Percentiles rank a stretch among this genome's conserved stretches.
phyloP scores from a whole-genome alignment of 768 basidiomycete species.

The Dioszegia crocea region DNA sequence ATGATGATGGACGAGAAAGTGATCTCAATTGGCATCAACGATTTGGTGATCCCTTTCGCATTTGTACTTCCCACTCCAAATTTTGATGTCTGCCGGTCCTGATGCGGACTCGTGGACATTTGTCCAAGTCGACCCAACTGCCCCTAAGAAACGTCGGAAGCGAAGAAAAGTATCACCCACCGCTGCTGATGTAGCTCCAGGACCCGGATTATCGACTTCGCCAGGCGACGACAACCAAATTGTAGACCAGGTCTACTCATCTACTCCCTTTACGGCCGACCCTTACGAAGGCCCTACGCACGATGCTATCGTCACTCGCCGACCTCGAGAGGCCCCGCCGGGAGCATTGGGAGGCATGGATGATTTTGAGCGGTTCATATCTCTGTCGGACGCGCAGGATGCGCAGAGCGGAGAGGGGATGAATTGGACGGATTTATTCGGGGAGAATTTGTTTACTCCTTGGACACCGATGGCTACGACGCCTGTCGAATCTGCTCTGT shows the following conservation, averaged over 20 bases:
- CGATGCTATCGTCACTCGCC: no score
- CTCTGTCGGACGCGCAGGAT: background rate
- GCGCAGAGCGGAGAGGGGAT: background rate
- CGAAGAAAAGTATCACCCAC: background rate
- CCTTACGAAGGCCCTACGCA: no score
- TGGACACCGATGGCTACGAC: conserved; percentile 7
- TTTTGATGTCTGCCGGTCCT: background rate
- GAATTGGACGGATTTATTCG: conserved; percentile 4
- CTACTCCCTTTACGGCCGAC: no score
- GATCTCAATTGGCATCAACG: no score
- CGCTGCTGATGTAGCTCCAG: background rate
- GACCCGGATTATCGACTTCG: no score
- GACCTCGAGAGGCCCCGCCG: background rate
- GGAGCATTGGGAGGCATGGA: background rate
- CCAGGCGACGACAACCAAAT: background rate
- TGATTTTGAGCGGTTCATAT: conserved; percentile 3
- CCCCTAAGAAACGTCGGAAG: conserved; percentile 5
- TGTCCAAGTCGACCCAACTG: background rate
- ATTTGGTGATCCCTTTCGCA: background rate
- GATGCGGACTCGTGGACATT: conserved; percentile 1
- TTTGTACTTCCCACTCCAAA: background rate
- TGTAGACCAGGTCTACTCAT: no score
- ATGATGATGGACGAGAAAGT: no score
- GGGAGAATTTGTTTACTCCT: background rate
- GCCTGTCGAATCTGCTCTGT: background rate